Base-by-base conservation (phyloP, 441 rosid species). In the Corymbia calophylla region DNA sequence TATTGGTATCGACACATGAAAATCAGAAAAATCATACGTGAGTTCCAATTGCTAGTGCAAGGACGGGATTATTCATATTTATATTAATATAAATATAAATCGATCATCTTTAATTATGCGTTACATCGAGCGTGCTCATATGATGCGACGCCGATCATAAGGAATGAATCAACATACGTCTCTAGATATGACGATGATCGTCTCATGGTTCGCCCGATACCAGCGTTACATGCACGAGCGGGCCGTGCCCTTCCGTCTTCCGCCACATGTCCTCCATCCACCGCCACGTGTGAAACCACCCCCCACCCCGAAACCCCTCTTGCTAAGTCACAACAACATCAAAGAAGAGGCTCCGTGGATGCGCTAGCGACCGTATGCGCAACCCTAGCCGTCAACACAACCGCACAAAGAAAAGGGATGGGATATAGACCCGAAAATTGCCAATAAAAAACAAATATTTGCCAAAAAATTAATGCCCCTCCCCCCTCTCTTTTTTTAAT, bases 381-480 rank as follows among this genome's bases (percentile, higher is more conserved):
- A 95, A 94, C 96, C 96, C 95, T 91, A 93, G 94, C 95, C 95
- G 93, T 91, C 93, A 82, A 73, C 58, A 60, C 82, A 6, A 11
- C 29, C 29, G 84, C 84, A 23, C 16, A 4, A 73, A 5, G 8
- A 32, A 10, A 35, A 9, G 7, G 7, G 27, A 14, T 8, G 70
- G 32, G 53, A 51, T 13, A 51, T 4, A 58, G 16, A 12, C 84
- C 51, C 84, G 51, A 12, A 12, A 44, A 44, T 21, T 7, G 6
- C n/a, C n/a, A 73, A 77, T 44, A 77, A 77, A 44, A 39, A 39
- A 39, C 44, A 39, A 39, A 39, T 39, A n/a, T 39, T 21, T 7
- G 6, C n/a, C n/a, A 39, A 77, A 23, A 77, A 77, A 44, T 77
- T 12, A 77, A 44, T 77, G 23, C 8, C 64, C 14, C 48, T 9